These are phyloP conservation scores for Backusella mclennaniae DNA, from an alignment of 192 early-diverging fungal species.

Conservation along the genomic window DNA sequence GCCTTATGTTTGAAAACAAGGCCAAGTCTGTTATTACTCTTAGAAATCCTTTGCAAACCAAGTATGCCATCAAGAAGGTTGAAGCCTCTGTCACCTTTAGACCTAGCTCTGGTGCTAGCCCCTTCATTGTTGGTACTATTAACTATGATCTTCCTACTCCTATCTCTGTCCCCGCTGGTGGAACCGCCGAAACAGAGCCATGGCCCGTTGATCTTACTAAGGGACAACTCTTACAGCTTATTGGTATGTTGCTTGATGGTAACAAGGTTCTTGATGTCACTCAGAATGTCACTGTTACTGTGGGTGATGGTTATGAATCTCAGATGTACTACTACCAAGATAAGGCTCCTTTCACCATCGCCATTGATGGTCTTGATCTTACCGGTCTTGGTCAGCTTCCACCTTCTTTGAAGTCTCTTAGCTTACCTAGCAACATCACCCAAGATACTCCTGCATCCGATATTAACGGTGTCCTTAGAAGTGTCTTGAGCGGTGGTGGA, in stretches of 20 bases:
- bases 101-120: neutral
- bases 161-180: conserved; percentile 15
- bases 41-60: conserved; percentile 23
- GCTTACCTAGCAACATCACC: neutral
- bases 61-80: conserved; percentile 1
- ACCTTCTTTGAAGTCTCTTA: neutral
- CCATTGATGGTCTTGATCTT: neutral
- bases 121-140: conserved; percentile 19
- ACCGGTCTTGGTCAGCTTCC: neutral
- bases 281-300: conserved; percentile 18
- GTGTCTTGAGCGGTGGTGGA: neutral
- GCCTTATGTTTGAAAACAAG: neutral
- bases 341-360: conserved; percentile 12
- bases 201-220: conserved; percentile 21
- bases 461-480: neutral
- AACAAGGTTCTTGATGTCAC: conserved; percentile 13
- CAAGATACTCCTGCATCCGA: neutral
- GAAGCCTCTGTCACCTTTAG: conserved; percentile 2
- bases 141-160: conserved; percentile 10
- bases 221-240: neutral
- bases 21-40: conserved; percentile 20
- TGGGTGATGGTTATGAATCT: conserved; percentile 21
- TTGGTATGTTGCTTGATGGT: conserved; percentile 7
- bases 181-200: neutral
- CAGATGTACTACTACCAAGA: conserved; percentile 25